phyloP scores from a whole-genome alignment of 495 filamentous ascomycete genomes.

The Cairneyella variabilis region DNA sequence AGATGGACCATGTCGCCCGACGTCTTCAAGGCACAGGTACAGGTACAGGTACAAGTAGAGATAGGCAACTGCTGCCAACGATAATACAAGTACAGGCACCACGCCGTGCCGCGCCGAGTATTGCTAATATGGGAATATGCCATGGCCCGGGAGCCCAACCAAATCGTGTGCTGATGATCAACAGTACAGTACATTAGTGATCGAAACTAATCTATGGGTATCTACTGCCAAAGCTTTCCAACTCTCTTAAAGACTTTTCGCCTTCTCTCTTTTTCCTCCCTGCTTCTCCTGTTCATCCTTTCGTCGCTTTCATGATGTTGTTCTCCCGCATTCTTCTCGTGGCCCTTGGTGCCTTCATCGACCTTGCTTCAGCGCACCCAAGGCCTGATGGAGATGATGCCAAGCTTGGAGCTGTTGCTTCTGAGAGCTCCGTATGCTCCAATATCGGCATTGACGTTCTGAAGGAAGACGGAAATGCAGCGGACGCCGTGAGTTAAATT shows the following conservation, averaged over 20 bases:
- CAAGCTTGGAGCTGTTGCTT: slow-evolving; percentile 64
- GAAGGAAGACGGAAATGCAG: slow-evolving; percentile 43
- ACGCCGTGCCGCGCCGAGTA: no score
- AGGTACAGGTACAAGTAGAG: no score
- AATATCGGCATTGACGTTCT: slow-evolving; percentile 72
- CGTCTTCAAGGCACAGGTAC: no score
- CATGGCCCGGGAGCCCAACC: no score
- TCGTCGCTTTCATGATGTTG: slow-evolving; percentile 3
- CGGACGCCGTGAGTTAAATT: slow-evolving; percentile 22
- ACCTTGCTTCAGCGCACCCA: slow-evolving; percentile 3
- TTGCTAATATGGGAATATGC: no score
- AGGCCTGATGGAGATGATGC: not conserved
- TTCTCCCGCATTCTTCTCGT: slow-evolving; percentile 2
- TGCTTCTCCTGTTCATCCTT: not conserved
- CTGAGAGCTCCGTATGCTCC: slow-evolving; percentile 72
- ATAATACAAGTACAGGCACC: no score
- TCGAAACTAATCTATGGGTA: no score
- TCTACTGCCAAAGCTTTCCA: no score
- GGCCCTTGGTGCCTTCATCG: not conserved
- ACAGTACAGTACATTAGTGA: not conserved
- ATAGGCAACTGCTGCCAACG: no score
- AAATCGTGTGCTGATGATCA: no score
- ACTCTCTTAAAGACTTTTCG: not conserved
- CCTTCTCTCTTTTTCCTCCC: not conserved
- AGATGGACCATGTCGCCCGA: no score